These are phyloP conservation scores for Vaccinium myrtillus DNA, from an alignment of 148 eudicot genomes.

Conservation along the genomic window DNA sequence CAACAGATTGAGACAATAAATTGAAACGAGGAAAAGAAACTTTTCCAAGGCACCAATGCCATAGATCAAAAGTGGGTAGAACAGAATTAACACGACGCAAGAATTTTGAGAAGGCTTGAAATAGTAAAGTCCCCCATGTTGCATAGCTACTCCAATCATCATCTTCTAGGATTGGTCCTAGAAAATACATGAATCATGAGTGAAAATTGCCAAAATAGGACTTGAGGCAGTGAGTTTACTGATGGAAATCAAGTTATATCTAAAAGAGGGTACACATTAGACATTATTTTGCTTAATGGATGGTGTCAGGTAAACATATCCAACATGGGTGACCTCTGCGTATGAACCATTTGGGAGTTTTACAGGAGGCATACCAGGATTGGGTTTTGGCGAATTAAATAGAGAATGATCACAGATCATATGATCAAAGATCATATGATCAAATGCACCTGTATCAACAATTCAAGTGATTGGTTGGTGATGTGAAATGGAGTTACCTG, in stretches of 20 bases:
- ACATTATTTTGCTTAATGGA: not conserved
- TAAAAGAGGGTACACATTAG: not conserved
- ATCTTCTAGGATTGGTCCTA: not conserved
- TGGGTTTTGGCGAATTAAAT: not conserved
- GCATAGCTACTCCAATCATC: not conserved
- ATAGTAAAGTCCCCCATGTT: not conserved
- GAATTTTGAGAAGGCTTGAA: not conserved
- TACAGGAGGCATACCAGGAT: not conserved
- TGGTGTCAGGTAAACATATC: not conserved
- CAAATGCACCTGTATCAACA: not conserved
- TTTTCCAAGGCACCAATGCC: no score
- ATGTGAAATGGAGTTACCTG: not conserved
- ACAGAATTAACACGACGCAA: no score
- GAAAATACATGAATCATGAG: not conserved
- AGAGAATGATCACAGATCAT: not conserved
- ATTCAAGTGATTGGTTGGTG: not conserved
- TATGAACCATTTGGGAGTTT: not conserved
- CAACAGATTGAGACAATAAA: no score
- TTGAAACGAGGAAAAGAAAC: no score
- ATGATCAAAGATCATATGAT: constrained; percentile 4
- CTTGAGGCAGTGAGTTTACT: not conserved
- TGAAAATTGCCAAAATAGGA: not conserved
- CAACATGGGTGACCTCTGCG: not conserved
- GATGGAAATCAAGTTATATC: not conserved
- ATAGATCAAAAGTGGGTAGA: no score